A percentile compares a stretch with the other conserved stretches of the same genome.
Conservation (phyloP, 805 yeast genomes). For the Myxozyma lipomycoides region DNA sequence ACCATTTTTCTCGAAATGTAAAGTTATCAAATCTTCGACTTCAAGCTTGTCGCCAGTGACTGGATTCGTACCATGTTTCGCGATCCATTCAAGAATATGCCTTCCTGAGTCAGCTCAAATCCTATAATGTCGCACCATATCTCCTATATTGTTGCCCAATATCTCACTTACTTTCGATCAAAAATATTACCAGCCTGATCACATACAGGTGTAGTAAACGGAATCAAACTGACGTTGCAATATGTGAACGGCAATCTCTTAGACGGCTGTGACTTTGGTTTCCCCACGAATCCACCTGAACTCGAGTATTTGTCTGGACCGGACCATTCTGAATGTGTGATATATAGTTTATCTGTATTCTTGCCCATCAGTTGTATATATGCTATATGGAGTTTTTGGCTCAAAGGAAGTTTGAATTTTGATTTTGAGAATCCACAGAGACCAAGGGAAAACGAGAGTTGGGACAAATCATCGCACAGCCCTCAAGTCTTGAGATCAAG, state of each 20-base stretch:
- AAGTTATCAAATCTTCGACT: constrained; percentile 29
- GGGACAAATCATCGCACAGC: too few species aligned
- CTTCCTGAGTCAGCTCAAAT: constrained; percentile 6
- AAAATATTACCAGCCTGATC: constrained; percentile 36
- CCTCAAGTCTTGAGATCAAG: too few species aligned
- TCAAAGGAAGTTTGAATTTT: too few species aligned
- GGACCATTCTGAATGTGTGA: constrained; percentile 39
- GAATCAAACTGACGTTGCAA: constrained; percentile 36
- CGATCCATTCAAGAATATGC: constrained; percentile 33
- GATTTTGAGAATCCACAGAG: too few species aligned
- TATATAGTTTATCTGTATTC: constrained; percentile 38
- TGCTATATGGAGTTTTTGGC: too few species aligned
- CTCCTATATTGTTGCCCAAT: neutral
- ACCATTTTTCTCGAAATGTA: constrained; percentile 30
- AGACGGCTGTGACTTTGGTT: constrained; percentile 2
- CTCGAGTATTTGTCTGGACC: constrained; percentile 32
- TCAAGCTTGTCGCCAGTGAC: constrained; percentile 33
- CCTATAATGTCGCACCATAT: neutral
- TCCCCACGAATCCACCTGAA: constrained; percentile 30
- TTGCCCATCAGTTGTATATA: constrained; percentile 34
- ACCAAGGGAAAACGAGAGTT: too few species aligned
- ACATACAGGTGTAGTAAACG: constrained; percentile 30
- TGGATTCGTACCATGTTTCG: constrained; percentile 33
- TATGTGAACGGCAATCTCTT: constrained; percentile 35
- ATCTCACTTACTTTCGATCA: constrained; percentile 31